phyloP scores from a whole-genome alignment of 148 eudicot genomes.

The Talinum fruticosum region DNA sequence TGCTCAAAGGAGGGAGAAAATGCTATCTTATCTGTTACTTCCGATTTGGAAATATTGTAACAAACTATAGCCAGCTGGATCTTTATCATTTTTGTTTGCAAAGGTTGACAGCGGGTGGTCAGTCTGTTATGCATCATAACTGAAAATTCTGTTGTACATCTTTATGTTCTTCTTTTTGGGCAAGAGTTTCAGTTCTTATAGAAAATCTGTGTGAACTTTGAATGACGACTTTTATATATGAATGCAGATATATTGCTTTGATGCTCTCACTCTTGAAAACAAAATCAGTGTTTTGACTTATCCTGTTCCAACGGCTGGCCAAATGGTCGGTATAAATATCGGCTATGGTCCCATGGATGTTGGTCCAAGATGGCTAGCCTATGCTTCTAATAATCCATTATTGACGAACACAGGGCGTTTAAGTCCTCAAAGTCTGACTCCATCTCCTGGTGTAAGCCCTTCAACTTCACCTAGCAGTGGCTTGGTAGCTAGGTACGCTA shows the following conservation, averaged over 20 bases:
- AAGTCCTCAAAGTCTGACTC: slow-evolving; percentile 83
- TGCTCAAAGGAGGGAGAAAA: not conserved
- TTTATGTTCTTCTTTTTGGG: not conserved
- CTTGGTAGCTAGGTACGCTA: slow-evolving; percentile 83
- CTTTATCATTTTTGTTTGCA: not conserved
- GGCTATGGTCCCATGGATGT: slow-evolving; percentile 98
- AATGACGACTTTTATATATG: slow-evolving; percentile 17
- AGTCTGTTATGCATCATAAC: not conserved
- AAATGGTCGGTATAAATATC: slow-evolving; percentile 52
- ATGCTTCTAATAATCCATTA: slow-evolving; percentile 78
- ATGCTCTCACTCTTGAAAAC: slow-evolving; percentile 81
- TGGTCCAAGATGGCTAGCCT: slow-evolving; percentile 96
- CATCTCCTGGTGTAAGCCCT: slow-evolving; percentile 85
- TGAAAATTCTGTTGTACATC: not conserved
- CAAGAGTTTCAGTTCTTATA: not conserved
- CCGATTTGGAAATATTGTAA: not conserved
- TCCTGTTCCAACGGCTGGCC: slow-evolving; percentile 75
- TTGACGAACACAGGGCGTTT: slow-evolving; percentile 71
- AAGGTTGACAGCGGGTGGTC: not conserved
- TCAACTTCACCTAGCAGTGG: slow-evolving; percentile 86
- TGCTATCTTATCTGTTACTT: not conserved
- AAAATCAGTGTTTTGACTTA: slow-evolving; percentile 89
- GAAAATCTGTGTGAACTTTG: not conserved
- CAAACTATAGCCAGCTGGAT: not conserved
- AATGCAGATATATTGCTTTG: slow-evolving; percentile 92